Conservation (phyloP, 2,329 filamentous ascomycete species). For the Pseudogymnoascus sp. region DNA sequence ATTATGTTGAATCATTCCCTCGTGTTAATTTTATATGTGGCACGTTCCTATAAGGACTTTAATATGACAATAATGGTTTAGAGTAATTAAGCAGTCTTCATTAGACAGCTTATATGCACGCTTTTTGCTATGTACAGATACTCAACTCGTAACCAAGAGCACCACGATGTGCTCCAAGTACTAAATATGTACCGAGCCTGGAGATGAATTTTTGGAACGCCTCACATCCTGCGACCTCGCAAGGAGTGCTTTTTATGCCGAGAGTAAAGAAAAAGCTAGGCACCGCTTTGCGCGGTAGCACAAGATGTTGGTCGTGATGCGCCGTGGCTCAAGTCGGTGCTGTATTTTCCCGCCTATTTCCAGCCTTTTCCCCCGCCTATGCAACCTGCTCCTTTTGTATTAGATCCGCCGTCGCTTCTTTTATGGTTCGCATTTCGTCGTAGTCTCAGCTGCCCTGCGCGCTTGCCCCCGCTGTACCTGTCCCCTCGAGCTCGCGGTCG, state of each 20-base stretch:
- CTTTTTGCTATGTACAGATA: slow-evolving; percentile 6
- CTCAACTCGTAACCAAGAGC: neutral
- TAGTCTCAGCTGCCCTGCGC: neutral
- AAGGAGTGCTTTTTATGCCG: slow-evolving; percentile 3
- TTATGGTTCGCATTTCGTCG: neutral
- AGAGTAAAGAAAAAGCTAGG: neutral
- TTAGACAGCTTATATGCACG: neutral
- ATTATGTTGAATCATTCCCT: neutral
- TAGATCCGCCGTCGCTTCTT: neutral
- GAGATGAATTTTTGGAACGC: slow-evolving; percentile 1
- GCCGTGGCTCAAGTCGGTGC: slow-evolving; percentile 4
- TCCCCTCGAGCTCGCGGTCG: neutral
- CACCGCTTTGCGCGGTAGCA: neutral
- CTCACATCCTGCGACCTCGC: slow-evolving; percentile 3
- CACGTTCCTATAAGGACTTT: neutral
- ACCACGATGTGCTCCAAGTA: neutral
- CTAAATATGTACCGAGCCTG: neutral
- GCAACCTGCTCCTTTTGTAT: neutral
- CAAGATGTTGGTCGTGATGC: neutral
- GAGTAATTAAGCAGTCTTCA: neutral
- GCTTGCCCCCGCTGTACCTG: neutral
- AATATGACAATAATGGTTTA: neutral
- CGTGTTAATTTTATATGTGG: neutral
- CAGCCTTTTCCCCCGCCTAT: neutral
- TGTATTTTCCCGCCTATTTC: slow-evolving; percentile 4